Evolutionary conservation across 139 green algal genomes (phyloP).

Genomic region (Raphidocelis subcapitata): DNA sequence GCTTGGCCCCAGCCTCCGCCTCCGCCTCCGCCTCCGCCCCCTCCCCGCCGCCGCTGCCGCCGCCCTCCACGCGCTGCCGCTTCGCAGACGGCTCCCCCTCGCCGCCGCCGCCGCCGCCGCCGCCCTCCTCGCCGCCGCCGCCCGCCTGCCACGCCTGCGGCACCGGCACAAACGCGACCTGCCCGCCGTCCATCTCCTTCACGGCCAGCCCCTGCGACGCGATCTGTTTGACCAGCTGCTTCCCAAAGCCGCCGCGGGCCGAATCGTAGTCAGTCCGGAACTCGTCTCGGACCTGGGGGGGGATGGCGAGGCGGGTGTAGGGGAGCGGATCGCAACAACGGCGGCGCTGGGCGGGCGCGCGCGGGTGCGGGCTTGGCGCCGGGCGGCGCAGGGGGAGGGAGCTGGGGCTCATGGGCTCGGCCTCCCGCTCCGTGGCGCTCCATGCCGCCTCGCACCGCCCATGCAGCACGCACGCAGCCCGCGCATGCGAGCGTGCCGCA

Average conservation of each 20-base stretch:
- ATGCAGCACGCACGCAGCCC: background rate
- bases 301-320: background rate
- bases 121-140: too few relatives aligned
- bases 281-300: slow-evolving; percentile 90
- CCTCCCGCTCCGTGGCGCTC: too few relatives aligned
- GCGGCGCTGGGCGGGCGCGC: background rate
- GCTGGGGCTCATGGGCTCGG: background rate
- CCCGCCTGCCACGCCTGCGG: too few relatives aligned
- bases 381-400: background rate
- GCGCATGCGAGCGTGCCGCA: background rate
- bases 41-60: too few relatives aligned
- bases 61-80: too few relatives aligned
- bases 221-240: slow-evolving; percentile 39
- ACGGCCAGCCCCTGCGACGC: background rate
- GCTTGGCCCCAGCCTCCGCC: too few relatives aligned
- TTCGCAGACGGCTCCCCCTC: too few relatives aligned
- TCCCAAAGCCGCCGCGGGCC: slow-evolving; percentile 75
- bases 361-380: background rate
- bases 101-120: too few relatives aligned
- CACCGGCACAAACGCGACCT: too few relatives aligned
- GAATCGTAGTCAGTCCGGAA: slow-evolving; percentile 92
- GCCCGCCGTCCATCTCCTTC: too few relatives aligned
- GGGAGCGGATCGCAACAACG: background rate
- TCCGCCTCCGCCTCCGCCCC: too few relatives aligned
- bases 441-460: background rate